A percentile compares a stretch with the other conserved stretches of the same genome.
Evolutionary conservation across 257 asterid species (phyloP).

Genomic region (Plantago ovata): DNA sequence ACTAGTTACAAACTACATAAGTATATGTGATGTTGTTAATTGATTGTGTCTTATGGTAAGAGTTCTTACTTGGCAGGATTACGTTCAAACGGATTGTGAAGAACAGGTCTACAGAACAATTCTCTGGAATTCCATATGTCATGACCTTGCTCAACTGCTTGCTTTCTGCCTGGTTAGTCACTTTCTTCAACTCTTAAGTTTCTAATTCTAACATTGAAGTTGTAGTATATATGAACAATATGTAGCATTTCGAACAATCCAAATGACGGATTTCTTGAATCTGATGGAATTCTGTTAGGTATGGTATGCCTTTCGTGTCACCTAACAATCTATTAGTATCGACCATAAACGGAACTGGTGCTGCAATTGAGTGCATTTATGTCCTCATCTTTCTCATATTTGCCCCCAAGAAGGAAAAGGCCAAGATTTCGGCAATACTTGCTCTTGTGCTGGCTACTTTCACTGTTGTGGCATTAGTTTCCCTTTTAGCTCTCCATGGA

Average conservation of each 20-base stretch:
- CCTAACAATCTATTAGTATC: conserved; percentile 72
- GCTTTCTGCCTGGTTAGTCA: conserved; percentile 65
- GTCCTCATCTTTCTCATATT: conserved; percentile 52
- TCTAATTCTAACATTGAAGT: too few species aligned
- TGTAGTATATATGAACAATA: too few species aligned
- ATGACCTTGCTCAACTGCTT: conserved; percentile 90
- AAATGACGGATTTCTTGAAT: background rate
- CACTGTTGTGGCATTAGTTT: conserved; percentile 45
- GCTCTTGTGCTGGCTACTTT: conserved; percentile 38
- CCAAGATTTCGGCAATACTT: conserved; percentile 48
- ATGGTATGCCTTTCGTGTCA: conserved; percentile 89
- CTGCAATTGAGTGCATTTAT: conserved; percentile 47
- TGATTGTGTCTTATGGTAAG: background rate
- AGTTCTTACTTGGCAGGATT: conserved; percentile 38
- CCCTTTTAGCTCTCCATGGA: conserved; percentile 65
- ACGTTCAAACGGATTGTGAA: conserved; percentile 68
- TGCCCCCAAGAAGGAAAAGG: conserved; percentile 57
- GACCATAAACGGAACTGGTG: conserved; percentile 71
- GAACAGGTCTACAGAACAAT: conserved; percentile 61
- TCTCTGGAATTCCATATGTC: conserved; percentile 80
- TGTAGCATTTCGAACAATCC: background rate
- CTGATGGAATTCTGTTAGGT: conserved; percentile 46
- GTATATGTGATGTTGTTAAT: too few species aligned
- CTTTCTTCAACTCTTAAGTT: too few species aligned
- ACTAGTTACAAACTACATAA: background rate